Conservation (phyloP, 345 rosid species). For the Salix koriyanagi region DNA sequence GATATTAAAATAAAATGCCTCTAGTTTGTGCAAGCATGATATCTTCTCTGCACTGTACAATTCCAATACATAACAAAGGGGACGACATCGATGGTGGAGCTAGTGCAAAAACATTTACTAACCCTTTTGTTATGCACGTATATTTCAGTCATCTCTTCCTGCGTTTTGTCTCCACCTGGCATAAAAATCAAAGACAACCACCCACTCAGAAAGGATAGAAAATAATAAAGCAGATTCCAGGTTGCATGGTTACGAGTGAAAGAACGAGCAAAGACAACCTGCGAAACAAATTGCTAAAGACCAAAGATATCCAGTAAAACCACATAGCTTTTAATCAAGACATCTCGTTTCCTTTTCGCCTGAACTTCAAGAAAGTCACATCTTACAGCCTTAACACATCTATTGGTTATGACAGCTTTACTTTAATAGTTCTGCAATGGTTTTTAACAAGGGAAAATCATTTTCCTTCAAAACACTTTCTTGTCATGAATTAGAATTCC, state of each 20-base stretch:
- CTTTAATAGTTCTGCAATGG: background rate
- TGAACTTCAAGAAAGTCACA: background rate
- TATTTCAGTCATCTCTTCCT: conserved; percentile 48
- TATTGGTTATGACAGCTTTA: background rate
- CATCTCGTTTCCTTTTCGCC: background rate
- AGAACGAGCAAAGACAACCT: background rate
- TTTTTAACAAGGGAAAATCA: background rate
- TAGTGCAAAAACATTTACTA: conserved; percentile 29
- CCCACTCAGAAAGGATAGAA: background rate
- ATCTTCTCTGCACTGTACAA: conserved; percentile 43
- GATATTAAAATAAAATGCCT: conserved; percentile 8
- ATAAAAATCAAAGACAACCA: background rate
- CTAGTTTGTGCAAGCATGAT: conserved; percentile 28
- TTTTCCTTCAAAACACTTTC: background rate
- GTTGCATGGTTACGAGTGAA: background rate
- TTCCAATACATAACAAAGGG: conserved; percentile 11
- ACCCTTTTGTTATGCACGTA: conserved; percentile 14
- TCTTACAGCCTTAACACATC: background rate
- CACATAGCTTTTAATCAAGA: background rate
- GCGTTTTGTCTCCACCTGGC: conserved; percentile 68
- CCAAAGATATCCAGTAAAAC: background rate
- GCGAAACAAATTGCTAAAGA: background rate
- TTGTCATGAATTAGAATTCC: background rate
- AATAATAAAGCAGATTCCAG: background rate
- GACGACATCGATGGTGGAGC: conserved; percentile 13